Base-by-base conservation (phyloP, 371 early-diverging fungal species). In the Rhizopus microsporus region DNA sequence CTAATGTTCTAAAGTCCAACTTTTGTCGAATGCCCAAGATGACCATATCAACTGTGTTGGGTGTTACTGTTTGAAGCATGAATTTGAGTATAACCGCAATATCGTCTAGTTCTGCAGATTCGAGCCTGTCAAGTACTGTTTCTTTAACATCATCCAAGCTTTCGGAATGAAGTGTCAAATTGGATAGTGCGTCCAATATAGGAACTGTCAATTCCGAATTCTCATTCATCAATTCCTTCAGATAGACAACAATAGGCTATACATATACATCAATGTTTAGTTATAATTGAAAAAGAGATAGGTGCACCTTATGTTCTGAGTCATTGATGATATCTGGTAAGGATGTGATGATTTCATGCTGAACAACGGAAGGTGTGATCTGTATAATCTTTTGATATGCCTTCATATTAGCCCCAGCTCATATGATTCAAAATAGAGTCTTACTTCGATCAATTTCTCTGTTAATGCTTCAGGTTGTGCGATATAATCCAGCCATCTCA, bases 291-390 rank as follows among this genome's bases (percentile, higher is more conserved):
- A 15, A 54, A 17, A 29, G 3, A 33, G 5, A 16, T 13, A 45
- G 32, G 30, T 50, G 15, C 71, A 85, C 84, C 67, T 80, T 79
- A 52, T 87, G 89, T 60, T 90, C 88, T 7, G 89, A 81, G 51
- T 93, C 93, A 7, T 82, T 84, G 9, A 92, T 66, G 23, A 93
- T 89, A 51, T 93, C 91, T 0, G 93, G 89, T 4, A 93, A 54
- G 5, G 81, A 82, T 12, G 78, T 75, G 29, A 93, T 88, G 30
- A 92, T 82, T 67, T 93, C 93, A 51, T 82, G 74, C 59, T 93
- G 91, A 56, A 90, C 81, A 5, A 83, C 70, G 5, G 78, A 34
- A 7, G 90, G 84, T 9, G 86, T 83, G 12, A 88, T 72, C 12
- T 82, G 75, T 10, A 90, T 78, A 9, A 89, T 80, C 84, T 83